Evolutionary conservation across 1,284 basidiomycete species (phyloP), one percentile per base, ranked within the genome.

Genomic region (Heterobasidion occidentale): DNA sequence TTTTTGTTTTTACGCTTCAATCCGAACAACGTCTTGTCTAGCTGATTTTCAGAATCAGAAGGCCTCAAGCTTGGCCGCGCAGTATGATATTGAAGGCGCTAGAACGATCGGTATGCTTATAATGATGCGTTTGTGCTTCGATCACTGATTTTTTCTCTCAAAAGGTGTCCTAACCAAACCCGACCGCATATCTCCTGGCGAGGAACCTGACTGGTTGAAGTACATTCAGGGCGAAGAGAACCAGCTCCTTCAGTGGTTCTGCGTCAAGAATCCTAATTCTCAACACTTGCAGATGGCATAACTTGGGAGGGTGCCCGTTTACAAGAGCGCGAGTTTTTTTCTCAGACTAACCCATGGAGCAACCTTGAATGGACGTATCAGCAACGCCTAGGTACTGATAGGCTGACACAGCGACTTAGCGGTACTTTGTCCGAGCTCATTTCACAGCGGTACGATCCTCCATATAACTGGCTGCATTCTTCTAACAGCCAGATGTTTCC

Each of bases 111-210:
- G 89, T 86, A 57, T 42, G 77, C 65, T 36, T 2, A 52, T 38
- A 8, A 17, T 34, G 38, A 42, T 42, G 6, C 38, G 53, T 14
- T 1, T 15, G 12, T n/a, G 20, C 27, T 27, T 36, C 7, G 15
- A 17, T 17, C 36, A 19, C 33, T 35, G 11, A 53, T 38, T 17
- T 17, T 51, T 4, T 36, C 4, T 51, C 7, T 51, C n/a, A 8
- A 33, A 42, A 90, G 89, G 88, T 56, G 88, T 92, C 15, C 74
- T 92, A n/a, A 92, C 89, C 0, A 92, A 91, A 64, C 86, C 88
- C 0, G 90, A 92, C 64, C 80, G 83, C 4, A 87, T 90, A 50
- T 80, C 78, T 0, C 7, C 62, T 0, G 87, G 86, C 0, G 84
- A 88, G 35, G 83, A 89, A 59, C 62, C 65, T 0, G 63, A 62